These are phyloP conservation scores for Phytophthora multivora DNA, from an alignment of 352 stramenopile species.

Conservation along the genomic window DNA sequence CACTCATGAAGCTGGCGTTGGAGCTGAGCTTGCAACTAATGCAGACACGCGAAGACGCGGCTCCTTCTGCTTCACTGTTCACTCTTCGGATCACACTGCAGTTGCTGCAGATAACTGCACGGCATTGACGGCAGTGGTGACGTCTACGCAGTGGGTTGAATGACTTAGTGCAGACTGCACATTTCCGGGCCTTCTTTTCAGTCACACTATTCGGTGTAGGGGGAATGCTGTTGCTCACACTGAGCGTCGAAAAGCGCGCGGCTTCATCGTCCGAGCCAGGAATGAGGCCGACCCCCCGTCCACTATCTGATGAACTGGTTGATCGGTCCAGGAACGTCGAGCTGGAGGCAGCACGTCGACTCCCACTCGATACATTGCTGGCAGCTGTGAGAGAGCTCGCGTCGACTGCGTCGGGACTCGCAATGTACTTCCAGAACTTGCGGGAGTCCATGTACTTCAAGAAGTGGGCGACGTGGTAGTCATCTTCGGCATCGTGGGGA, in stretches of 20 bases:
- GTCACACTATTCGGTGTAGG: neutral
- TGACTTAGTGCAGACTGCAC: conserved; percentile 76
- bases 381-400: conserved; percentile 31
- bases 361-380: conserved; percentile 28
- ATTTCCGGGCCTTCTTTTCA: conserved; percentile 74
- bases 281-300: conserved; percentile 12
- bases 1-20: conserved; percentile 36
- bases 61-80: conserved; percentile 19
- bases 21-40: conserved; percentile 81
- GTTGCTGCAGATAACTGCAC: conserved; percentile 64
- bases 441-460: conserved; percentile 81
- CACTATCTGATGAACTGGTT: conserved; percentile 29
- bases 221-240: conserved; percentile 13
- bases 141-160: conserved; percentile 82
- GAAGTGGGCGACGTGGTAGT: conserved; percentile 78
- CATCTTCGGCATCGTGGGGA: conserved; percentile 16
- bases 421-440: conserved; percentile 85
- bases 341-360: conserved; percentile 25
- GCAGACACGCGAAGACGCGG: conserved; percentile 53
- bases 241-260: conserved; percentile 27
- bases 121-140: conserved; percentile 74
- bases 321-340: conserved; percentile 19
- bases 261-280: conserved; percentile 15
- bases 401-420: conserved; percentile 17
- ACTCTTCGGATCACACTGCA: conserved; percentile 63